Evolutionary conservation across 768 basidiomycete genomes (phyloP).

Genomic region (Tricholoma bakamatsutake): DNA sequence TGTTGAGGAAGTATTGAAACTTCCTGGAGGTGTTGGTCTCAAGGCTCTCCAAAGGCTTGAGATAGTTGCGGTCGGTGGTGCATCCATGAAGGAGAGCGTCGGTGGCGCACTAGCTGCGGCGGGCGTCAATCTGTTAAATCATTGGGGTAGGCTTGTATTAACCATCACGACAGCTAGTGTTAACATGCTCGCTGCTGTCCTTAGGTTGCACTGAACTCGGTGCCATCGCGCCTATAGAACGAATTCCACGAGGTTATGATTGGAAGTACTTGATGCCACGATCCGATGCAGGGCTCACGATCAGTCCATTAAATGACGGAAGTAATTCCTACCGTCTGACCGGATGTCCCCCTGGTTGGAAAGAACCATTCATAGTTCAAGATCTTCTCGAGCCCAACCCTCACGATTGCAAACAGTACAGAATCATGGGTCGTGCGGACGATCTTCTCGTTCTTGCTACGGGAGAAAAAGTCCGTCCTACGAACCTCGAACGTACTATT

Average conservation of each 20-base stretch:
- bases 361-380: conserved; percentile 27
- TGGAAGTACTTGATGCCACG: conserved; percentile 33
- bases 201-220: conserved; percentile 32
- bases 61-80: conserved; percentile 32
- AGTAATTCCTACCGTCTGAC: conserved; percentile 22
- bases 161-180: too few relatives aligned
- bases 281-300: conserved; percentile 24
- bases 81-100: conserved; percentile 33
- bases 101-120: conserved; percentile 22
- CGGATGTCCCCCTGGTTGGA: conserved; percentile 29
- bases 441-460: conserved; percentile 37
- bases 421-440: conserved; percentile 33
- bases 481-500: conserved; percentile 25
- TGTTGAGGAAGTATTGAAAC: conserved; percentile 28
- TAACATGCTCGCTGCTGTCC: not conserved
- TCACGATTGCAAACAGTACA: conserved; percentile 22
- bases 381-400: conserved; percentile 33
- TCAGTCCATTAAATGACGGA: conserved; percentile 22
- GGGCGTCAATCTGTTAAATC: conserved; percentile 32
- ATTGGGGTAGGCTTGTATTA: conserved; percentile 27
- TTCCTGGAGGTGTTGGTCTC: conserved; percentile 21
- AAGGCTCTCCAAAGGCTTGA: conserved; percentile 24
- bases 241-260: conserved; percentile 25
- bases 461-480: conserved; percentile 36
- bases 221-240: conserved; percentile 30